These are phyloP conservation scores for Eugenia klotzschiana DNA, from an alignment of 441 rosid genomes.

Conservation along the genomic window DNA sequence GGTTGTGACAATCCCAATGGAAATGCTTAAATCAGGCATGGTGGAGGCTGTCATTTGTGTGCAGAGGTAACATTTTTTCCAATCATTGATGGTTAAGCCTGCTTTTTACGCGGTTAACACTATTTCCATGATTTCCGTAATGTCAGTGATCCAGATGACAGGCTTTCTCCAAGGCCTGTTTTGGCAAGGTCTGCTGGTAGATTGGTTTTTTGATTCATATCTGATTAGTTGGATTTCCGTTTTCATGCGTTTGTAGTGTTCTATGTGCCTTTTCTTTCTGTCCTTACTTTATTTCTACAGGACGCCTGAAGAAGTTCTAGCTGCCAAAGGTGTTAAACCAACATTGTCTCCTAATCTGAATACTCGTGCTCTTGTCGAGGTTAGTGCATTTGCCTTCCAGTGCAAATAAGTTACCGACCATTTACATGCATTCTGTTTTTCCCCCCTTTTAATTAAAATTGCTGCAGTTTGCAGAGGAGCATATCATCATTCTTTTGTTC, in stretches of 20 bases:
- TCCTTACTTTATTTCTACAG: conserved; percentile 15
- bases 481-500: not conserved
- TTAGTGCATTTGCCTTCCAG: not conserved
- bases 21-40: conserved; percentile 75
- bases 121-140: not conserved
- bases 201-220: not conserved
- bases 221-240: not conserved
- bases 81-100: not conserved
- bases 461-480: not conserved
- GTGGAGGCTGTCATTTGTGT: conserved; percentile 94
- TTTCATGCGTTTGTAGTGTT: not conserved
- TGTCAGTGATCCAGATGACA: conserved; percentile 79
- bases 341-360: conserved; percentile 82
- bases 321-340: conserved; percentile 95
- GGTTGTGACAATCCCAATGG: conserved; percentile 75
- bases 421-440: not conserved
- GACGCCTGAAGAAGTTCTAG: conserved; percentile 87
- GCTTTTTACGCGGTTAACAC: not conserved
- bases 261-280: not conserved
- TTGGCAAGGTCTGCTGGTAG: conserved; percentile 55
- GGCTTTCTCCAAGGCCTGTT: conserved; percentile 78
- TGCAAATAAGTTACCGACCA: not conserved
- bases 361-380: conserved; percentile 85
- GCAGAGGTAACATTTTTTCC: conserved; percentile 45
- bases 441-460: not conserved